phyloP scores from a whole-genome alignment of 768 basidiomycete genomes.

The Suillus subluteus region DNA sequence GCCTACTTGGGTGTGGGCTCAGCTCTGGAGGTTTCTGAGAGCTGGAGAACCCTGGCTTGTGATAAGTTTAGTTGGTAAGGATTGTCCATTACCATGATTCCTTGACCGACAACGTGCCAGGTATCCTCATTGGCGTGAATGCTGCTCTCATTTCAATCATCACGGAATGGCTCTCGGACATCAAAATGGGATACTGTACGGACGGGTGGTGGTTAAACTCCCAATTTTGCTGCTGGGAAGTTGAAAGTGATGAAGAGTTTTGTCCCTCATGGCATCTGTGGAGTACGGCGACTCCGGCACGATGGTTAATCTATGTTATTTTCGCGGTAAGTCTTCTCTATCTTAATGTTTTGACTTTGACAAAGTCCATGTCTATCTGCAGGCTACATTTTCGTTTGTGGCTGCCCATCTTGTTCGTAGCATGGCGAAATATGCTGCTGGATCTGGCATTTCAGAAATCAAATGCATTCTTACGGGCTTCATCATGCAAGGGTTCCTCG shows the following conservation, averaged over 20 bases:
- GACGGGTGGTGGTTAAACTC: conserved; percentile 99
- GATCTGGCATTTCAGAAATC: conserved; percentile 98
- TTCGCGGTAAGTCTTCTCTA: conserved; percentile 72
- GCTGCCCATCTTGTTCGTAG: conserved; percentile 88
- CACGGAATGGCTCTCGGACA: conserved; percentile 96
- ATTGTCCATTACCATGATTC: not conserved
- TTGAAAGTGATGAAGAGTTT: conserved; percentile 78
- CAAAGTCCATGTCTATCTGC: conserved; percentile 14
- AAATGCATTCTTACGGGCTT: conserved; percentile 98
- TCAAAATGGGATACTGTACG: conserved; percentile 96
- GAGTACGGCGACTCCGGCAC: conserved; percentile 70
- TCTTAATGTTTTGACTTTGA: not conserved
- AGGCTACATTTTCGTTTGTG: conserved; percentile 83
- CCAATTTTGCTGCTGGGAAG: conserved; percentile 98
- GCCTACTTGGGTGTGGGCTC: conserved; percentile 61
- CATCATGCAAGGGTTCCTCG: conserved; percentile 94
- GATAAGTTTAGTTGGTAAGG: conserved; percentile 84
- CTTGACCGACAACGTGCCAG: conserved; percentile 41
- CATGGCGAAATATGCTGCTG: conserved; percentile 93
- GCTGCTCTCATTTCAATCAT: conserved; percentile 95
- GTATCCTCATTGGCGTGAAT: conserved; percentile 88
- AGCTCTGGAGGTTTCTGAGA: conserved; percentile 59
- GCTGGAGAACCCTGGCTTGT: conserved; percentile 93
- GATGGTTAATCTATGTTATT: conserved; percentile 85
- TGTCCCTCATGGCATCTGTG: conserved; percentile 95